Conservation (phyloP, 495 filamentous ascomycete genomes). For the Hyaloscypha hepaticicola region DNA sequence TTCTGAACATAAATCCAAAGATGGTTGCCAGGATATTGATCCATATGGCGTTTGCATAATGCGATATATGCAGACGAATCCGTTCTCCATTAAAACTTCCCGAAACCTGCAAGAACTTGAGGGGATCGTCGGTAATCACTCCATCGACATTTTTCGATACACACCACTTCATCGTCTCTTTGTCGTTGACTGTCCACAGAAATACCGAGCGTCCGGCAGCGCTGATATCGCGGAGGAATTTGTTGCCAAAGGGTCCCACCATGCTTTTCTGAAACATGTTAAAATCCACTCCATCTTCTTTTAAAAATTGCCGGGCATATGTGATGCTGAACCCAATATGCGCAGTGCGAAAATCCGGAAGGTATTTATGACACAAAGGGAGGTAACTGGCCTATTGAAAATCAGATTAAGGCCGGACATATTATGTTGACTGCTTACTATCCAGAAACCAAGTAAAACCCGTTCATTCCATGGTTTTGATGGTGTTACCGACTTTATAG, state of each 20-base stretch:
- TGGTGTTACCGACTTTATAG: slow-evolving; percentile 53
- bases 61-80: background rate
- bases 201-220: slow-evolving; percentile 57
- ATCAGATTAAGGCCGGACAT: slow-evolving; percentile 5
- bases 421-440: slow-evolving; percentile 42
- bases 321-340: slow-evolving; percentile 70
- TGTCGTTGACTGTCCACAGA: slow-evolving; percentile 84
- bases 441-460: slow-evolving; percentile 79
- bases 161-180: slow-evolving; percentile 71
- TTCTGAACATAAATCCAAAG: slow-evolving; percentile 23
- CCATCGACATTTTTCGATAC: slow-evolving; percentile 49
- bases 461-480: slow-evolving; percentile 64
- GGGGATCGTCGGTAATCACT: slow-evolving; percentile 56
- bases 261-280: slow-evolving; percentile 69
- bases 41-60: slow-evolving; percentile 3
- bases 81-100: slow-evolving; percentile 29
- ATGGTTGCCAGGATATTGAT: slow-evolving; percentile 22
- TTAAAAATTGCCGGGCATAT: slow-evolving; percentile 69
- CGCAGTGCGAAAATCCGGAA: slow-evolving; percentile 65
- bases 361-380: slow-evolving; percentile 53
- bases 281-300: slow-evolving; percentile 62
- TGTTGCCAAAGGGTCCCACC: slow-evolving; percentile 58
- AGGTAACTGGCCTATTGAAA: slow-evolving; percentile 56
- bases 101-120: slow-evolving; percentile 47
- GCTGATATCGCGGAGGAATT: slow-evolving; percentile 62